These are phyloP conservation scores for Boletus rubroflammeus DNA, from an alignment of 768 basidiomycete genomes.

Conservation along the genomic window DNA sequence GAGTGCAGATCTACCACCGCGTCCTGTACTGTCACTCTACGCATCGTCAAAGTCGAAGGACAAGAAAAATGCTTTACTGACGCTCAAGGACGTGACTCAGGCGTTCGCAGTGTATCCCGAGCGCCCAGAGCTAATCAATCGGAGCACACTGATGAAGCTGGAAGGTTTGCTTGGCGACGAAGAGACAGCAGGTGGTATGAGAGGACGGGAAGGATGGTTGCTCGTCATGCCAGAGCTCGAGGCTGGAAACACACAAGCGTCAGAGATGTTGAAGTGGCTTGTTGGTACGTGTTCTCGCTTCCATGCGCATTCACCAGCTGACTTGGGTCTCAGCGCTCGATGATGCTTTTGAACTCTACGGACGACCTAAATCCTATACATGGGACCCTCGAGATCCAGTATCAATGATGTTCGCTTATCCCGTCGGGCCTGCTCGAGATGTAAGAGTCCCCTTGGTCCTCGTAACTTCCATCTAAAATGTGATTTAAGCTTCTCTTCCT, in stretches of 20 bases:
- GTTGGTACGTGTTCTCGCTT: constrained; percentile 53
- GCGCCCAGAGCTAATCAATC: constrained; percentile 84
- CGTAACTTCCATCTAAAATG: constrained; percentile 13
- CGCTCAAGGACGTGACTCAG: constrained; percentile 68
- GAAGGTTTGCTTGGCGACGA: constrained; percentile 84
- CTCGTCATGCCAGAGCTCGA: constrained; percentile 89
- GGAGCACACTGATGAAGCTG: constrained; percentile 88
- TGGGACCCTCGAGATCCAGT: constrained; percentile 84
- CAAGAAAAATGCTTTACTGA: constrained; percentile 66
- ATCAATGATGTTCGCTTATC: constrained; percentile 94
- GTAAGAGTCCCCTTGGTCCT: constrained; percentile 43
- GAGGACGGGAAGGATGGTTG: constrained; percentile 76
- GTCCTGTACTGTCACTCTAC: constrained; percentile 55
- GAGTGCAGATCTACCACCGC: constrained; percentile 32
- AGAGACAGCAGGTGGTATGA: constrained; percentile 63
- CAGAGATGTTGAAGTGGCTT: constrained; percentile 90
- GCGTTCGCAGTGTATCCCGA: constrained; percentile 96
- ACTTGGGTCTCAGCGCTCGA: constrained; percentile 56
- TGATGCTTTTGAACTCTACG: constrained; percentile 85
- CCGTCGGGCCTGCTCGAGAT: constrained; percentile 78
- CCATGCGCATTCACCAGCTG: background rate
- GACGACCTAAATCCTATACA: constrained; percentile 78
- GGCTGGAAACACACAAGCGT: constrained; percentile 54
- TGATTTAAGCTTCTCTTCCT: constrained; percentile 72
- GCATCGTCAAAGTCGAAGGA: constrained; percentile 67